Evolutionary conservation across 345 rosid species (phyloP).

Genomic region (Passiflora organensis): DNA sequence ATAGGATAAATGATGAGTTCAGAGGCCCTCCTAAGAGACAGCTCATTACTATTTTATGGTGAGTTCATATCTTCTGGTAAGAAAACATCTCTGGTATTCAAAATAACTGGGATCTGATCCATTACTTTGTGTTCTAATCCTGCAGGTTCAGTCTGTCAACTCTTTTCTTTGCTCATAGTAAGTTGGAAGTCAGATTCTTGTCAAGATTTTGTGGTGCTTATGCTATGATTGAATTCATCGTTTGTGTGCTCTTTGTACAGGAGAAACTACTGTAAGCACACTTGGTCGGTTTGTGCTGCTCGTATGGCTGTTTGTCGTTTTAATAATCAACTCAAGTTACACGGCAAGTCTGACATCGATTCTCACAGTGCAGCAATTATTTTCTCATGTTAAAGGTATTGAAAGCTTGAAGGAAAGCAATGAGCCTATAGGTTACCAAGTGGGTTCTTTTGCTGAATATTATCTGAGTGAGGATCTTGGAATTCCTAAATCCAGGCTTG

Average conservation of each 20-base stretch:
- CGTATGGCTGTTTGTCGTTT: constrained; percentile 89
- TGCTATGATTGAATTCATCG: constrained; percentile 17
- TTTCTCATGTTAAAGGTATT: constrained; percentile 71
- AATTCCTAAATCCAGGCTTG: constrained; percentile 65
- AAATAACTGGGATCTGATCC: constrained; percentile 20
- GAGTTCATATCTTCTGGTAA: too few relatives aligned
- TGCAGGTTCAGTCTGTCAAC: constrained; percentile 99
- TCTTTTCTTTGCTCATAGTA: constrained; percentile 85
- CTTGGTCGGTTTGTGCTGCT: constrained; percentile 80
- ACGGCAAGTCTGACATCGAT: constrained; percentile 94
- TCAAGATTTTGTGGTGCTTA: not conserved
- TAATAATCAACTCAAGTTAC: constrained; percentile 91
- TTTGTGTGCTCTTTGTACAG: constrained; percentile 40
- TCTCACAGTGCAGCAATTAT: constrained; percentile 85
- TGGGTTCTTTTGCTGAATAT: constrained; percentile 76
- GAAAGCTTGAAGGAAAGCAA: constrained; percentile 55
- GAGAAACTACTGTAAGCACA: constrained; percentile 74
- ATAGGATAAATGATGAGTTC: constrained; percentile 85
- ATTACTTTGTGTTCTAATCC: constrained; percentile 21
- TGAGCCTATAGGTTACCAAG: constrained; percentile 82
- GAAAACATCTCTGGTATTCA: too few relatives aligned
- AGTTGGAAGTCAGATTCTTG: constrained; percentile 25
- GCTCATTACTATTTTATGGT: constrained; percentile 77
- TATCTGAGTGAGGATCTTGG: constrained; percentile 71
- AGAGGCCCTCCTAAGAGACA: constrained; percentile 85